phyloP scores from a whole-genome alignment of 306 rosid species.

The Cucurbita argyrosperma region DNA sequence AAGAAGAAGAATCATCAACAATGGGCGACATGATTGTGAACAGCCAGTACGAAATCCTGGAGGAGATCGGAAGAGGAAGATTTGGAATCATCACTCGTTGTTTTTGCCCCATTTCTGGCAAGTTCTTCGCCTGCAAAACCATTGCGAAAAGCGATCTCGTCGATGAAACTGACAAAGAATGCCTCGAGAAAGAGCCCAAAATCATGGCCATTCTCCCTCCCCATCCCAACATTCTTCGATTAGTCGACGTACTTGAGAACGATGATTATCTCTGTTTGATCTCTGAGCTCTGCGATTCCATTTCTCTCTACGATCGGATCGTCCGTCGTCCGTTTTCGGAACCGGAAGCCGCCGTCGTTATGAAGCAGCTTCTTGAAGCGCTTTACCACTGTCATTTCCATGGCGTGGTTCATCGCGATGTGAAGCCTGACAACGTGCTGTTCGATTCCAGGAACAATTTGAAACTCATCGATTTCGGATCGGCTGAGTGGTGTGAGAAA shows the following conservation, averaged over 20 bases:
- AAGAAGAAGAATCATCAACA: neutral
- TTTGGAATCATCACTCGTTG: conserved; percentile 61
- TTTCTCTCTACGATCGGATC: conserved; percentile 57
- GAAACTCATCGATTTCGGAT: conserved; percentile 70
- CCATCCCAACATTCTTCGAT: conserved; percentile 47
- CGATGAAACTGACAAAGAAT: conserved; percentile 44
- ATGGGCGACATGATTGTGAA: conserved; percentile 41
- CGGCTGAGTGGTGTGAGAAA: conserved; percentile 55
- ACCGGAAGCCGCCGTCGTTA: conserved; percentile 23
- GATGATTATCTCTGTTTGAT: conserved; percentile 29
- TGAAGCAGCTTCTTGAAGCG: conserved; percentile 44
- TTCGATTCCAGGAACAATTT: conserved; percentile 35
- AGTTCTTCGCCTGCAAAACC: conserved; percentile 45
- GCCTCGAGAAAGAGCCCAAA: conserved; percentile 57
- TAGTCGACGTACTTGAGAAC: conserved; percentile 35
- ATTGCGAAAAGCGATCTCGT: conserved; percentile 38
- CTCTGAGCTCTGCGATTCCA: conserved; percentile 39
- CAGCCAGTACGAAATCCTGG: conserved; percentile 33
- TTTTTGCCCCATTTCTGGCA: conserved; percentile 14
- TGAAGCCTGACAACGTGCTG: conserved; percentile 60
- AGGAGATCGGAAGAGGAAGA: conserved; percentile 65
- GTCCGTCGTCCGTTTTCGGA: conserved; percentile 26
- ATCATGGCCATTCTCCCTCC: conserved; percentile 48
- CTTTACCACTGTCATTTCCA: conserved; percentile 43
- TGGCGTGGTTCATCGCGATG: conserved; percentile 56